Percentiles rank a stretch among this genome's conserved stretches.
Evolutionary conservation across 2,329 filamentous ascomycete species (phyloP).

Genomic region (Xylariaceae sp.): DNA sequence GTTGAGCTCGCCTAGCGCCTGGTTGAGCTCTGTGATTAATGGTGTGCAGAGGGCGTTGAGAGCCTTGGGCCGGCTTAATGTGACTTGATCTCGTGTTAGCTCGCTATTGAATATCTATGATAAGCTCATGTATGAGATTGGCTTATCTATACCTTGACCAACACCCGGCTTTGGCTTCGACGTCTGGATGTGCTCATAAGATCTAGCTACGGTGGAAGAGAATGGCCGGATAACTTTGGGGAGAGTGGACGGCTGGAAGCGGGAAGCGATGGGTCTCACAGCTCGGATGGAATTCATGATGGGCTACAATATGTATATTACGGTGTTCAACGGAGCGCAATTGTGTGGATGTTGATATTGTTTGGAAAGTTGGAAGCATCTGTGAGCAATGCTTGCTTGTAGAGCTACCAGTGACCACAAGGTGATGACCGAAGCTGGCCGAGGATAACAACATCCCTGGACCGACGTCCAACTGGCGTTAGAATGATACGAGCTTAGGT

Average conservation of each 20-base stretch:
- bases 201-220: conserved; percentile 40
- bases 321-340: not conserved
- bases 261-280: conserved; percentile 58
- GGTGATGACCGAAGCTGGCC: conserved; percentile 19
- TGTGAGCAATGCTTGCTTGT: no score
- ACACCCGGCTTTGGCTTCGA: conserved; percentile 85
- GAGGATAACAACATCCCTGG: conserved; percentile 13
- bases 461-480: not conserved
- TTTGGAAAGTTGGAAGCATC: not conserved
- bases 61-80: conserved; percentile 88
- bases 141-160: conserved; percentile 62
- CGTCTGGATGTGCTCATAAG: conserved; percentile 79
- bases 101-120: conserved; percentile 2
- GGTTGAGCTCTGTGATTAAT: conserved; percentile 84
- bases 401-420: not conserved
- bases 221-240: conserved; percentile 53
- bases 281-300: conserved; percentile 53
- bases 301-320: not conserved
- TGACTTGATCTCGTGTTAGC: conserved; percentile 55
- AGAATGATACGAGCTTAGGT: not conserved
- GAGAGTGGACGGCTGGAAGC: conserved; percentile 54
- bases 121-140: not conserved
- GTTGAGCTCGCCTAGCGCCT: conserved; percentile 69
- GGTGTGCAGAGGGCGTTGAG: conserved; percentile 91
- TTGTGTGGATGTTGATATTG: not conserved